Conservation (phyloP, 1,139 yeast genomes). For the Candida smagusa region DNA sequence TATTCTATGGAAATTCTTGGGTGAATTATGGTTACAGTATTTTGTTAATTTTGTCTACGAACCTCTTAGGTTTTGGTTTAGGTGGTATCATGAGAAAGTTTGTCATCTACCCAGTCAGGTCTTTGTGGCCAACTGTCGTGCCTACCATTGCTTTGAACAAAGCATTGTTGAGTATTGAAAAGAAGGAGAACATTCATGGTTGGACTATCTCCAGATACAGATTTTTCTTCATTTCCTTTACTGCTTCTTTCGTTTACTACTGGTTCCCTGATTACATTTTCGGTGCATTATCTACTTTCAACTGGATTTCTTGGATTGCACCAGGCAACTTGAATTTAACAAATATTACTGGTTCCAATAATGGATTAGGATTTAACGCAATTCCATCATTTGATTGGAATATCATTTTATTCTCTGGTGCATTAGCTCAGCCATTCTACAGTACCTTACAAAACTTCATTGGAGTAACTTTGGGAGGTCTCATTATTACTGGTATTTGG, state of each 20-base stretch:
- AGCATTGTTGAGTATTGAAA: constrained; percentile 14
- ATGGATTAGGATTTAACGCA: constrained; percentile 17
- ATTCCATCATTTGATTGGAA: constrained; percentile 18
- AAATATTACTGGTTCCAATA: constrained; percentile 11
- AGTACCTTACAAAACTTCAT: constrained; percentile 8
- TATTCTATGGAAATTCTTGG: constrained; percentile 14
- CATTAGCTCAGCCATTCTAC: constrained; percentile 11
- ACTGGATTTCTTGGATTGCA: constrained; percentile 19
- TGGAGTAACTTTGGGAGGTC: constrained; percentile 11
- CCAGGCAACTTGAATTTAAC: constrained; percentile 16
- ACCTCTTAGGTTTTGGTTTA: constrained; percentile 20
- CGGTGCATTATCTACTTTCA: constrained; percentile 14
- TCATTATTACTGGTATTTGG: constrained; percentile 12
- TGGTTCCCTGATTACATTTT: constrained; percentile 18
- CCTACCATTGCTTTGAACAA: constrained; percentile 17
- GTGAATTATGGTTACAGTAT: constrained; percentile 14
- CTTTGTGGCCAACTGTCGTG: constrained; percentile 16
- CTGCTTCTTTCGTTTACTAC: constrained; percentile 14
- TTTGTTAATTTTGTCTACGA: constrained; percentile 13
- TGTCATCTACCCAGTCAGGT: constrained; percentile 12
- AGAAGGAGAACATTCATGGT: constrained; percentile 14
- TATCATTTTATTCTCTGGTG: constrained; percentile 5
- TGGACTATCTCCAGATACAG: constrained; percentile 16
- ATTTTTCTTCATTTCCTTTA: constrained; percentile 10
- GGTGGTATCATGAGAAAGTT: constrained; percentile 18